Evolutionary conservation across 2,329 filamentous ascomycete species (phyloP).

Genomic region (Verticillium longisporum): DNA sequence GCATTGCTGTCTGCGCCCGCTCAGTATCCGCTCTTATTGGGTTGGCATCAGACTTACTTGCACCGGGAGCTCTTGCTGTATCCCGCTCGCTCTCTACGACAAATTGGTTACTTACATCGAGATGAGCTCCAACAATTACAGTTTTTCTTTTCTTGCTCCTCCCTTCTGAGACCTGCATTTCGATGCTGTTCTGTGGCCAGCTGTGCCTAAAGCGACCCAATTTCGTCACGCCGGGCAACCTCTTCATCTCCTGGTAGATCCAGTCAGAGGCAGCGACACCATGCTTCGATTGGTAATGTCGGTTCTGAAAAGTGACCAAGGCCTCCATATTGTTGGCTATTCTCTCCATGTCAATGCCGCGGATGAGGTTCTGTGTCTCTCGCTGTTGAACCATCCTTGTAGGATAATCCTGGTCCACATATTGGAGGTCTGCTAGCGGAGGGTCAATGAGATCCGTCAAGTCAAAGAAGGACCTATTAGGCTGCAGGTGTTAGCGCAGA

Average conservation of each 20-base stretch:
- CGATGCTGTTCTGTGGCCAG: constrained; percentile 33
- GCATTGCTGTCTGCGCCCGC: constrained; percentile 28
- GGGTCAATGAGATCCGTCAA: not conserved
- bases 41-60: constrained; percentile 7
- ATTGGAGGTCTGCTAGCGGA: not conserved
- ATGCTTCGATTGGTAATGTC: constrained; percentile 33
- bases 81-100: not conserved
- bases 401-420: not conserved
- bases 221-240: constrained; percentile 29
- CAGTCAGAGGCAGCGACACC: constrained; percentile 33
- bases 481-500: not conserved
- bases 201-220: constrained; percentile 35
- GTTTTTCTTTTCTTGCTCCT: constrained; percentile 28
- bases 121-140: constrained; percentile 71
- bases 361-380: not conserved
- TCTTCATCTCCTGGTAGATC: constrained; percentile 31
- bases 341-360: not conserved
- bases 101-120: constrained; percentile 59
- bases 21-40: not conserved
- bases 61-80: constrained; percentile 24
- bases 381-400: not conserved
- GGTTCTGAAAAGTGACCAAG: constrained; percentile 20
- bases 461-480: not conserved
- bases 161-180: constrained; percentile 14
- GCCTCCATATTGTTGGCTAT: not conserved